phyloP scores from a whole-genome alignment of 495 filamentous ascomycete species.

The Sphaerosporella brunnea region DNA sequence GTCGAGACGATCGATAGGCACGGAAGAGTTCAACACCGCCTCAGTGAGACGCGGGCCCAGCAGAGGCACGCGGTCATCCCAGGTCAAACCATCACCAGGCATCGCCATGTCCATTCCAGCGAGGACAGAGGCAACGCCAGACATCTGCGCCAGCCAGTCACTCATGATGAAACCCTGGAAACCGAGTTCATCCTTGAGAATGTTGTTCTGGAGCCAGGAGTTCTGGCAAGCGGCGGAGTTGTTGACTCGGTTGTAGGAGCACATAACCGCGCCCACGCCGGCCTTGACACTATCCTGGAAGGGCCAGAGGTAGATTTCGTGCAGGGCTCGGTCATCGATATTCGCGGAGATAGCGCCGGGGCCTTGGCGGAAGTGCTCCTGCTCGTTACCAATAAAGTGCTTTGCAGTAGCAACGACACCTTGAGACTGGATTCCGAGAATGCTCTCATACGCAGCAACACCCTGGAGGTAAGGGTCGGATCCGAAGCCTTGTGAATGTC shows the following conservation, averaged over 20 bases:
- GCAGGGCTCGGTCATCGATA: slow-evolving; percentile 54
- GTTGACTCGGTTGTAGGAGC: slow-evolving; percentile 60
- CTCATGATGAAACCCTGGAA: slow-evolving; percentile 50
- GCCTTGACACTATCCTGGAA: slow-evolving; percentile 53
- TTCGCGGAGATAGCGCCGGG: slow-evolving; percentile 23
- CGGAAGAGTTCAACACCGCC: slow-evolving; percentile 47
- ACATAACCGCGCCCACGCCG: slow-evolving; percentile 58
- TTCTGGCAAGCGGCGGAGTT: slow-evolving; percentile 53
- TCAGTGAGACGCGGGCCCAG: slow-evolving; percentile 55
- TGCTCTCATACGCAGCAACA: slow-evolving; percentile 41
- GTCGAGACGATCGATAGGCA: slow-evolving; percentile 53
- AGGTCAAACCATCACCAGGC: slow-evolving; percentile 40
- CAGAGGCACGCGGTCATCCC: slow-evolving; percentile 39
- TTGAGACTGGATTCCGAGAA: slow-evolving; percentile 54
- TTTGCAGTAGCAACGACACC: slow-evolving; percentile 58
- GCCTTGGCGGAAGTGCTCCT: slow-evolving; percentile 33
- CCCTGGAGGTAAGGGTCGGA: slow-evolving; percentile 55
- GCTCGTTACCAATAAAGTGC: slow-evolving; percentile 58
- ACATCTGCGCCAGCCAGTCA: slow-evolving; percentile 65
- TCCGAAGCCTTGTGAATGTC: no score
- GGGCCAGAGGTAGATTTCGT: slow-evolving; percentile 67
- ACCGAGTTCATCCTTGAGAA: slow-evolving; percentile 60
- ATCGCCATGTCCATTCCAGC: slow-evolving; percentile 66
- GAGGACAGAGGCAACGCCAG: slow-evolving; percentile 50
- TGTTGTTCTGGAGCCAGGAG: slow-evolving; percentile 48